Base-by-base conservation (phyloP, 176 grass and related monocot genomes). In the Pontederia paniculata region DNA sequence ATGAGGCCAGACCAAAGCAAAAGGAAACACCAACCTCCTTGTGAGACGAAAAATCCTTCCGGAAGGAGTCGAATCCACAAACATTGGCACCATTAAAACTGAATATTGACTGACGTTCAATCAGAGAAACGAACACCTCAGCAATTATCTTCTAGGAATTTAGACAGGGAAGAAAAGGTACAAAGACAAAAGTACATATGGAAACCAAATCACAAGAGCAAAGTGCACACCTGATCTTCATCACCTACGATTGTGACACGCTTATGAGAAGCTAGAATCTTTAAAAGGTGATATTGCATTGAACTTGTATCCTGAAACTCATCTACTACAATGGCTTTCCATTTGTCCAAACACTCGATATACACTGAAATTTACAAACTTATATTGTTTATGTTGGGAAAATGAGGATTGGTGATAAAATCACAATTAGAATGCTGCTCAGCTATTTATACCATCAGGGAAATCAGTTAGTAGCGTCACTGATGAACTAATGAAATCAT, bases 281-380 rank as follows among this genome's bases (percentile, higher is more conserved):
- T 89, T 65, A 96, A 78, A 83, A 96, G 82, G 50, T 60, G 48
- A 75, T 89, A 96, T 64, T 96, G 90, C 82, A 89, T 89, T 48
- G 79, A 78, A 84, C 90, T 96, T 73, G 90, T 96, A 78, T 96
- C 85, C 74, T 96, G 90, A 89, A 96, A 96, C 68, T 96, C 90
- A 74, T 96, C 90, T 52, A 96, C 82, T 45, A 89, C 77, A 15
- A 96, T 81, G 55, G 85, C 90, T 58, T 74, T 76, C 85, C 90
- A 89, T 77, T 61, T 96, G 60, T 80, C 74, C 62, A 76, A 61
- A 69, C 85, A 96, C 67, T 81, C 82, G 46, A 76, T 80, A 45
- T 83, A 80, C 58, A 96, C 90, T 96, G 63, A 83, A 50, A 21
- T n/a, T 71, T 21, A 44, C 10, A 61, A 22, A 12, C 12, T 22